Conservation (phyloP, 2,329 filamentous ascomycete species). For the Berkeleyomyces rouxiae region DNA sequence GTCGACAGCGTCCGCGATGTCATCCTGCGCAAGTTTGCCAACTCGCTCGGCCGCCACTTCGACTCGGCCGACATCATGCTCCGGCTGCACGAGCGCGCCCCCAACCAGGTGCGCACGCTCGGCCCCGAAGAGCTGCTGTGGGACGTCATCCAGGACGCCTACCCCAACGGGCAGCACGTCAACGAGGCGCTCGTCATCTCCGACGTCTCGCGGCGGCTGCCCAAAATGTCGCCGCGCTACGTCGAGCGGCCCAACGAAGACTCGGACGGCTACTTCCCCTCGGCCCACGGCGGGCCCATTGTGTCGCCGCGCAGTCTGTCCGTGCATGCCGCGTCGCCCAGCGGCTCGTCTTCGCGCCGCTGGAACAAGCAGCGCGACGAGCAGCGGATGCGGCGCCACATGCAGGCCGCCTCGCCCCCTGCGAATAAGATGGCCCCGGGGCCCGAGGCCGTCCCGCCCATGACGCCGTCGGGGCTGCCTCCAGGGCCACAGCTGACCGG, state of each 20-base stretch:
- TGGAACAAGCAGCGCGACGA: neutral
- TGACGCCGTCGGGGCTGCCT: neutral
- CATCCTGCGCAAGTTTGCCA: conserved; percentile 84
- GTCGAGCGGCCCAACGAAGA: conserved; percentile 18
- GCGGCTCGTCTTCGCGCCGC: neutral
- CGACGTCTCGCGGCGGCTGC: conserved; percentile 60
- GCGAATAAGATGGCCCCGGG: conserved; percentile 14
- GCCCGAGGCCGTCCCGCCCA: neutral
- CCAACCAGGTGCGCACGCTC: conserved; percentile 48
- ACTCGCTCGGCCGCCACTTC: conserved; percentile 75
- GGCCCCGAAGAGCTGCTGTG: conserved; percentile 76
- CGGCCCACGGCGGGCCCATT: neutral
- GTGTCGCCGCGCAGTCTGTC: conserved; percentile 13
- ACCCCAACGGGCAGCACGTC: conserved; percentile 69
- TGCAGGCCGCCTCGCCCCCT: conserved; percentile 20
- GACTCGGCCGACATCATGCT: conserved; percentile 81
- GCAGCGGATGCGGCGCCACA: neutral
- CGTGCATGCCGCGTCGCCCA: conserved; percentile 27
- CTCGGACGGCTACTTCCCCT: conserved; percentile 13
- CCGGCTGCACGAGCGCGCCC: conserved; percentile 49
- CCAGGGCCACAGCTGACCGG: neutral
- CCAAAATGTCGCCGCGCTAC: conserved; percentile 53
- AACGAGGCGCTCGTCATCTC: conserved; percentile 74
- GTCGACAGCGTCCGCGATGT: conserved; percentile 90
- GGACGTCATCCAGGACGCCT: conserved; percentile 64